Evolutionary conservation across 2,329 filamentous ascomycete genomes (phyloP).

Genomic region (Clathrospora elynae): DNA sequence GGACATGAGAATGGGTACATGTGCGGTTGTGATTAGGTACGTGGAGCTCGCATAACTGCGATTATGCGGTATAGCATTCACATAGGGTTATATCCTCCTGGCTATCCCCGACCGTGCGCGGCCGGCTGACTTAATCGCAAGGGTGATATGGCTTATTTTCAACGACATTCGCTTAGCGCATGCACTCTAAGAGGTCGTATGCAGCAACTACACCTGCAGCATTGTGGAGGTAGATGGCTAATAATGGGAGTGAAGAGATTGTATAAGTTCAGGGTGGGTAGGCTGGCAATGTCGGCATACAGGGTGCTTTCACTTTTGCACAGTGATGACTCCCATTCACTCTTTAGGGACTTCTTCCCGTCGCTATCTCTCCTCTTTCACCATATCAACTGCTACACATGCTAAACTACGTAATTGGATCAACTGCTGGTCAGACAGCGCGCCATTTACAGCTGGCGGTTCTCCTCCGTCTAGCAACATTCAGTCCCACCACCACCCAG

Average conservation of each 20-base stretch:
- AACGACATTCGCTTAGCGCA: conserved; percentile 4
- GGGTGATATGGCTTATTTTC: conserved; percentile 1
- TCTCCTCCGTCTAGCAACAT: background rate
- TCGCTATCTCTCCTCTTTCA: background rate
- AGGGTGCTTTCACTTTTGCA: background rate
- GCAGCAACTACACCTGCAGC: too few species aligned
- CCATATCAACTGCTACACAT: background rate
- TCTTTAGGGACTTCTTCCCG: conserved; percentile 1
- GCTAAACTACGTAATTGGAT: background rate
- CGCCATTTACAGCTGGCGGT: too few species aligned
- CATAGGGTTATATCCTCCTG: conserved; percentile 1
- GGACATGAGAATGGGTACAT: too few species aligned
- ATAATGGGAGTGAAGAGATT: too few species aligned
- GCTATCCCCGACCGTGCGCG: background rate
- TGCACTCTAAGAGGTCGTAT: background rate
- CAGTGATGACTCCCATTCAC: background rate
- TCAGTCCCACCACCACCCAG: background rate
- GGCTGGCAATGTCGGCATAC: too few species aligned
- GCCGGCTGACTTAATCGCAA: conserved; percentile 6
- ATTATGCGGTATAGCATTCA: background rate
- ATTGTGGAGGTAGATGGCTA: too few species aligned
- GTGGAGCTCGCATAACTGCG: conserved; percentile 3
- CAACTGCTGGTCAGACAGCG: background rate
- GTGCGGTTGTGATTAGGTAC: too few species aligned
- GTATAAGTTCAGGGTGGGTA: too few species aligned